phyloP scores from a whole-genome alignment of 1,139 yeast genomes.

The Yamadazyma jaroonii region DNA sequence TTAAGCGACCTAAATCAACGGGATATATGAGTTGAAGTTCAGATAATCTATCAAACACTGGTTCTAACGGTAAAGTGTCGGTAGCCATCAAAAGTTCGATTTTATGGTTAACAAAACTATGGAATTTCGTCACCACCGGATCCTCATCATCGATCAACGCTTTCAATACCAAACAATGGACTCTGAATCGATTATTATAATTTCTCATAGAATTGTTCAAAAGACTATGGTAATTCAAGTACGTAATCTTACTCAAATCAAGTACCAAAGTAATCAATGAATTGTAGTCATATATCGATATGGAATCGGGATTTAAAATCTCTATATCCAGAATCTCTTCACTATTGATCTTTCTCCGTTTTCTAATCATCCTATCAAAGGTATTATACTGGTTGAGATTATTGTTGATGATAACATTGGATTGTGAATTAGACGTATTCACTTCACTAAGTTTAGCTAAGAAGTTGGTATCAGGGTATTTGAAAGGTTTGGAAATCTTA shows the following conservation, averaged over 20 bases:
- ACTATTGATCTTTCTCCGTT: slow-evolving; percentile 8
- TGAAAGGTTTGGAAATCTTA: slow-evolving; percentile 9
- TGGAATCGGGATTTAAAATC: slow-evolving; percentile 11
- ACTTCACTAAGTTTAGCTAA: slow-evolving; percentile 12
- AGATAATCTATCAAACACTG: slow-evolving; percentile 1
- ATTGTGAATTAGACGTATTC: background rate
- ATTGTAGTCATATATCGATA: slow-evolving; percentile 18
- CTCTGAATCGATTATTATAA: slow-evolving; percentile 6
- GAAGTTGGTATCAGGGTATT: slow-evolving; percentile 15
- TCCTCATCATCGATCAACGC: slow-evolving; percentile 1
- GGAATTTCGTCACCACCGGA: slow-evolving; percentile 3
- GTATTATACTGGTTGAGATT: slow-evolving; percentile 14
- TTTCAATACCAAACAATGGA: slow-evolving; percentile 6
- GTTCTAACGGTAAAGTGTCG: background rate
- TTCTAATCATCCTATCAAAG: slow-evolving; percentile 13
- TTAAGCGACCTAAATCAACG: background rate
- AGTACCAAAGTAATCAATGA: slow-evolving; percentile 18
- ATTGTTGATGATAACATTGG: slow-evolving; percentile 1
- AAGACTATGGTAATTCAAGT: slow-evolving; percentile 9
- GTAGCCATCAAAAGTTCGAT: background rate
- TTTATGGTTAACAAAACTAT: slow-evolving; percentile 3
- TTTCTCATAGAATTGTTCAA: slow-evolving; percentile 5
- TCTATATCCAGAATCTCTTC: slow-evolving; percentile 12
- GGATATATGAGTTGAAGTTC: slow-evolving; percentile 5
- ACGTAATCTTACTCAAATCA: slow-evolving; percentile 16